phyloP scores from a whole-genome alignment of 2,329 filamentous ascomycete genomes.

The Falciphora oryzae region DNA sequence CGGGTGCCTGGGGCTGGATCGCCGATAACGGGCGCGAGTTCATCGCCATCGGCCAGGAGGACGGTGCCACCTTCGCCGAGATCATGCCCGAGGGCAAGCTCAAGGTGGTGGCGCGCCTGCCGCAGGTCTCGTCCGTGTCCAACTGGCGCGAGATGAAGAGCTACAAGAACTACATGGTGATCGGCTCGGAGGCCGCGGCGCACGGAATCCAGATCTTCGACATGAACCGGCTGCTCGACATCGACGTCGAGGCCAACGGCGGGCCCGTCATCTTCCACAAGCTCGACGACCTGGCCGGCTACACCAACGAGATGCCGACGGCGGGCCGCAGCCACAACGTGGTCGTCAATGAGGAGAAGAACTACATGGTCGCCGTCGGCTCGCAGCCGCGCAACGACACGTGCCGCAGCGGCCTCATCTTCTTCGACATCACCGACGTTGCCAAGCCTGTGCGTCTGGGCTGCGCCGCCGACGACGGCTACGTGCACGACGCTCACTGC shows the following conservation, averaged over 20 bases:
- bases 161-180: conserved; percentile 30
- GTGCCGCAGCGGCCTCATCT: conserved; percentile 50
- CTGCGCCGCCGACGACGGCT: conserved; percentile 49
- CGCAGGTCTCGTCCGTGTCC: conserved; percentile 28
- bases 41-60: conserved; percentile 46
- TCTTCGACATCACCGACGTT: conserved; percentile 50
- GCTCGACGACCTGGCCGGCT: conserved; percentile 4
- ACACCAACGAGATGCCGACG: conserved; percentile 2
- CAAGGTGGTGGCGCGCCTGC: conserved; percentile 47
- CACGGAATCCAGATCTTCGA: conserved; percentile 60
- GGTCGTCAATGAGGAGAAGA: conserved; percentile 19
- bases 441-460: conserved; percentile 46
- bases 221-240: conserved; percentile 46
- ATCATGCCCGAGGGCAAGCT: conserved; percentile 41
- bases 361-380: conserved; percentile 40
- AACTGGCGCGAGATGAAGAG: conserved; percentile 47
- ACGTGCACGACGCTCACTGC: conserved; percentile 58
- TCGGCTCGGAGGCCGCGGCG: conserved; percentile 35
- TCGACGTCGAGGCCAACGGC: conserved; percentile 36
- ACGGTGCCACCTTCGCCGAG: conserved; percentile 49
- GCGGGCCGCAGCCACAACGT: conserved; percentile 7
- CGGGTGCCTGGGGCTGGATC: conserved; percentile 37
- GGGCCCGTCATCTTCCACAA: conserved; percentile 16
- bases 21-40: conserved; percentile 47
- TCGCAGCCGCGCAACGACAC: conserved; percentile 31